Conservation (phyloP, 257 asterid species). For the Asclepias syriaca region DNA sequence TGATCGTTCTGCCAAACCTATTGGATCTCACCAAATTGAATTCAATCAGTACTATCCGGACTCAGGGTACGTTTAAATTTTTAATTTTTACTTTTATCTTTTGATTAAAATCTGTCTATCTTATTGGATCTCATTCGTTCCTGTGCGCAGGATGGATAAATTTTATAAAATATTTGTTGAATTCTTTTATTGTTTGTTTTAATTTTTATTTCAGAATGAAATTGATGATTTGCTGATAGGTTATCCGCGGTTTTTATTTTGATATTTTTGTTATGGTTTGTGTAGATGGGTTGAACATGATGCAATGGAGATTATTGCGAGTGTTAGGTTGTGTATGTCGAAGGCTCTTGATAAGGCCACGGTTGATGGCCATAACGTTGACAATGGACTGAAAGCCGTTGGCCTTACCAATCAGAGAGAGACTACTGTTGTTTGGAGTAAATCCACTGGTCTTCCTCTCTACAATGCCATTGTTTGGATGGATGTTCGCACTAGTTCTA, state of each 20-base stretch:
- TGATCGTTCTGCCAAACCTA: conserved; percentile 49
- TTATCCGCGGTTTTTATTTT: conserved; percentile 1
- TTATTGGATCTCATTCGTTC: too few relatives aligned
- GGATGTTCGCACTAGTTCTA: conserved; percentile 86
- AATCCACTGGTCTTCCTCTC: conserved; percentile 86
- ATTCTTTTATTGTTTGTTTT: neutral
- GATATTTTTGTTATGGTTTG: neutral
- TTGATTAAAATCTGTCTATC: neutral
- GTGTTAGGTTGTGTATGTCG: conserved; percentile 66
- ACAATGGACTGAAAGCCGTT: conserved; percentile 79
- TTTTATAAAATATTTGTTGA: too few relatives aligned
- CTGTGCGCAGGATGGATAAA: too few relatives aligned
- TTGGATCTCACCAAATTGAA: conserved; percentile 88
- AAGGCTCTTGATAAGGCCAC: conserved; percentile 89
- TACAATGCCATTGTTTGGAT: conserved; percentile 96
- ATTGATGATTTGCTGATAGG: neutral
- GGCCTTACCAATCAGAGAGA: conserved; percentile 98
- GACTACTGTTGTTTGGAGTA: conserved; percentile 95
- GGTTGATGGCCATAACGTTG: conserved; percentile 75
- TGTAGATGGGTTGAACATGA: conserved; percentile 97
- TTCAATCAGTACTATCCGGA: conserved; percentile 88
- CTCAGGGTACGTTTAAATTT: conserved; percentile 50
- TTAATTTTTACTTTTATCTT: too few relatives aligned
- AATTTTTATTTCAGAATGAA: neutral
- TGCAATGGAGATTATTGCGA: conserved; percentile 87